Evolutionary conservation across 202 grass and related monocot species (phyloP).

Genomic region (Schoenoplectus tabernaemontani): DNA sequence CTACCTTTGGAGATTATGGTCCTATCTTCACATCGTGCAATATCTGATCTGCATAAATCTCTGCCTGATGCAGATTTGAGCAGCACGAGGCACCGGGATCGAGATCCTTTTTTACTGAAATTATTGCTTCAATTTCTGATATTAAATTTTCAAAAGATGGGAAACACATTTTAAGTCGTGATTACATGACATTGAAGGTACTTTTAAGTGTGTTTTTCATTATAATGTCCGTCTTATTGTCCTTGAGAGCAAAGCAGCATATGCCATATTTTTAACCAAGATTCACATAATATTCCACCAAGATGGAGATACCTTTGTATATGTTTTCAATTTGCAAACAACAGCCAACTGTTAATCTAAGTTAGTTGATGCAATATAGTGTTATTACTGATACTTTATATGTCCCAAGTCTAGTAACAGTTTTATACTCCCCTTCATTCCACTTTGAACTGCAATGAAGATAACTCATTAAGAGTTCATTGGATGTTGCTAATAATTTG

Average conservation of each 20-base stretch:
- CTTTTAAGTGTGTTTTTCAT: constrained; percentile 19
- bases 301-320: background rate
- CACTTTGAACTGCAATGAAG: background rate
- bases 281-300: background rate
- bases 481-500: background rate
- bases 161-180: constrained; percentile 80
- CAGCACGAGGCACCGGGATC: constrained; percentile 68
- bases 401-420: background rate
- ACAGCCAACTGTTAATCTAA: background rate
- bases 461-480: background rate
- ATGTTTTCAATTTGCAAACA: background rate
- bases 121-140: constrained; percentile 98
- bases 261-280: background rate
- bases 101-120: constrained; percentile 95
- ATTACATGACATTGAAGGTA: constrained; percentile 96
- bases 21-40: background rate
- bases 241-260: background rate
- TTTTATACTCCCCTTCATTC: background rate
- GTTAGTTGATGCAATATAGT: background rate
- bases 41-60: background rate
- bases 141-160: constrained; percentile 85
- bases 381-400: too few relatives aligned
- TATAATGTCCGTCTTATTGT: background rate
- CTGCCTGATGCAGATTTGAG: constrained; percentile 57
- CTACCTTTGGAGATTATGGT: background rate